Conservation (phyloP, 768 basidiomycete species). For the Suillus weaverae region DNA sequence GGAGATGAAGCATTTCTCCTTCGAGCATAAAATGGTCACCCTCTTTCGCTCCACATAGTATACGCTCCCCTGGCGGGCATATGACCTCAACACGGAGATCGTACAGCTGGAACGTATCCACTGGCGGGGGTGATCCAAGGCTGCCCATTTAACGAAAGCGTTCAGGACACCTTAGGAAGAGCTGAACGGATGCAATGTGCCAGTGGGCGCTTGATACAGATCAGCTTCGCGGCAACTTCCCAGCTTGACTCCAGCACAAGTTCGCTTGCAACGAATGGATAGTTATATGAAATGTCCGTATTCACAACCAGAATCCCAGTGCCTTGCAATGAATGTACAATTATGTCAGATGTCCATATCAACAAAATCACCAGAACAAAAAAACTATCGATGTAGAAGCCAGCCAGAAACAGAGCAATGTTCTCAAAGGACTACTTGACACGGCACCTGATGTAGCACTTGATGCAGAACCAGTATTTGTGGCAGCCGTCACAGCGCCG, state of each 20-base stretch:
- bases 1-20: constrained; percentile 64
- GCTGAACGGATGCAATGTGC: neutral
- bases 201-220: neutral
- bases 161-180: neutral
- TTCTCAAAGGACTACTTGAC: constrained; percentile 3
- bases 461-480: neutral
- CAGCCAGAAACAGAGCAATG: constrained; percentile 6
- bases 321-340: neutral
- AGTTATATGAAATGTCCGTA: neutral
- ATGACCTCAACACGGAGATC: constrained; percentile 65
- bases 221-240: neutral
- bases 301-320: neutral
- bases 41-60: constrained; percentile 62
- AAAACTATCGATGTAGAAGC: neutral
- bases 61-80: constrained; percentile 55
- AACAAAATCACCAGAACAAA: neutral
- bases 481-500: neutral
- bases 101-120: constrained; percentile 58
- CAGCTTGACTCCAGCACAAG: neutral
- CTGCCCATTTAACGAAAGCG: neutral
- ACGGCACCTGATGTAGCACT: neutral
- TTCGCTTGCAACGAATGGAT: constrained; percentile 3
- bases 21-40: constrained; percentile 64
- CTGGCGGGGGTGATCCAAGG: neutral
- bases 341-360: neutral